Evolutionary conservation across 2,329 filamentous ascomycete genomes (phyloP), one percentile per base, ranked within the genome.

Genomic region (Epichloe festucae): DNA sequence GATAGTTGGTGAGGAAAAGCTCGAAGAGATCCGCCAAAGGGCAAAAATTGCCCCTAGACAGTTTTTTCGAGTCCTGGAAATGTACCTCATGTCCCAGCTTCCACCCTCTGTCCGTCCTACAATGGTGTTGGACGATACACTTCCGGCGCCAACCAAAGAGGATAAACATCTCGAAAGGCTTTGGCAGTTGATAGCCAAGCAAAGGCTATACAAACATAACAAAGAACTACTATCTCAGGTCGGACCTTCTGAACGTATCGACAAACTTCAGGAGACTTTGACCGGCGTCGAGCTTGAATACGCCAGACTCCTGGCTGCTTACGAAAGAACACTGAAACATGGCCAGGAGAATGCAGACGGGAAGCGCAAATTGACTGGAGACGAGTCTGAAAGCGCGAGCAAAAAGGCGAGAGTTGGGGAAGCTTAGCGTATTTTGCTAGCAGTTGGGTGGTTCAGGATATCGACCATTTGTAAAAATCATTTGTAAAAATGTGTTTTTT

Each of bases 41-140:
- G 71, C 76, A 49, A 93, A 91, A 72, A 87, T 91, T 53, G 81
- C 83, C 1, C 76, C 81, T 0, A 74, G 87, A n/a, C 87, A 93
- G 61, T 89, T 91, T 63, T 74, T 75, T 55, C 76, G 87, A 5
- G 73, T 90, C 7, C 70, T 88, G 0, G 87, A 93, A 65, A 85
- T 91, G 75, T 81, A 90, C 47, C 72, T 84, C 27, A 80, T 84
- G 71, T 80, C 79, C 2, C 70, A 73, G 55, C 71, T 85, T 10
- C 75, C 81, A 0, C 65, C 65, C 6, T 71, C 74, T 0, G 74
- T 84, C 48, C 78, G 81, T 15, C 79, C 80, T 56, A 64, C 70
- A 52, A 64, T 76, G 65, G 53, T 66, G 51, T 54, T 71, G 6
- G 71, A 66, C 6, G 73, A 62, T 65, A 72, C 62, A 63, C 67